A percentile compares a stretch with the other conserved stretches of the same genome.
These are phyloP conservation scores for Phytophthora crassamura DNA, from an alignment of 352 stramenopile genomes.

Conservation along the genomic window DNA sequence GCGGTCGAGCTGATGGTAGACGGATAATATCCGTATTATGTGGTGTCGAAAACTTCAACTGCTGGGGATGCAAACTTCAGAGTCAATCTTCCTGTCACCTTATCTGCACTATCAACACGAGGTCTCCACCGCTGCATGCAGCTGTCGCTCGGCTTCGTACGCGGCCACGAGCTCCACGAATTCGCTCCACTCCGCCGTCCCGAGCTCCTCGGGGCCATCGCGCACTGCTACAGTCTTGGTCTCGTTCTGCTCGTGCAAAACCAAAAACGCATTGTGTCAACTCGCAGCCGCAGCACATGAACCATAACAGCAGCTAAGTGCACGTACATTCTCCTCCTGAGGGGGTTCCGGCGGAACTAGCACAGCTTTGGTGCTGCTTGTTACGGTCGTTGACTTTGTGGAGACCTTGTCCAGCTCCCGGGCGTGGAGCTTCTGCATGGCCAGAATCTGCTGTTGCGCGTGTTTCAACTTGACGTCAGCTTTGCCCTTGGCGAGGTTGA, in stretches of 20 bases:
- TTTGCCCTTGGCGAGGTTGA: constrained; percentile 27
- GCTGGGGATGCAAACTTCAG: too few relatives aligned
- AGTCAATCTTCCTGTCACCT: too few relatives aligned
- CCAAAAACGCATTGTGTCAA: not conserved
- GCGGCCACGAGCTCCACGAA: constrained; percentile 57
- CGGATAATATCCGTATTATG: too few relatives aligned
- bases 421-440: constrained; percentile 61
- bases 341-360: not conserved
- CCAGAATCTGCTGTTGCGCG: constrained; percentile 55
- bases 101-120: too few relatives aligned
- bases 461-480: constrained; percentile 45
- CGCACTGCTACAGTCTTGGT: constrained; percentile 1
- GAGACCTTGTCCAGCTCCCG: constrained; percentile 47
- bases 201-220: constrained; percentile 21
- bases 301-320: not conserved
- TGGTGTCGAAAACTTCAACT: too few relatives aligned
- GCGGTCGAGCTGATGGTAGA: too few relatives aligned
- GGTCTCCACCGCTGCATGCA: constrained; percentile 10
- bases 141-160: constrained; percentile 48
- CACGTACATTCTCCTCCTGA: constrained; percentile 29
- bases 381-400: not conserved
- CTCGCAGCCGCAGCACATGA: not conserved
- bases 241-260: constrained; percentile 19
- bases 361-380: constrained; percentile 2
- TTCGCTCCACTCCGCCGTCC: constrained; percentile 53